Percentiles rank a stretch among this genome's conserved stretches.
Evolutionary conservation across 345 rosid genomes (phyloP).

Genomic region (Aethionema arabicum): DNA sequence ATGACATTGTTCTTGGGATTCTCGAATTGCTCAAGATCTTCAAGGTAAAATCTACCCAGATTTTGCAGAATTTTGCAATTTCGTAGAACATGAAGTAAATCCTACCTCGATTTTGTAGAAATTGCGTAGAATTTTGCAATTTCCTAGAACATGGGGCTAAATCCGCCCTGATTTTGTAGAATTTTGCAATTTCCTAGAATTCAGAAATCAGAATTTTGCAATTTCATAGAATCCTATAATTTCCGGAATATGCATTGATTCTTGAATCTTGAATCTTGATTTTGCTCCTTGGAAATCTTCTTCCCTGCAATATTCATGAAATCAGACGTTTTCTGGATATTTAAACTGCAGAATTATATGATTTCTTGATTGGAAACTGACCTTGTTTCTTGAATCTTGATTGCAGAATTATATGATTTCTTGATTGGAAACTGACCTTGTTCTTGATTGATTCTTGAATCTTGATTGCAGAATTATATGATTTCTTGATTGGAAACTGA

Average conservation of each 20-base stretch:
- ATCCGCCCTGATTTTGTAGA: too few relatives aligned
- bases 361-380: background rate
- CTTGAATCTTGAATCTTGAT: too few relatives aligned
- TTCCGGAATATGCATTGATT: too few relatives aligned
- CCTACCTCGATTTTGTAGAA: background rate
- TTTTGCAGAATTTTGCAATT: background rate
- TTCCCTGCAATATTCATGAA: too few relatives aligned
- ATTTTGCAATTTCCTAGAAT: background rate
- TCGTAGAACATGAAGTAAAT: background rate
- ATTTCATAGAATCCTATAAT: too few relatives aligned
- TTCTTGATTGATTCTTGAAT: constrained; percentile 14
- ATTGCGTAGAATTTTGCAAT: background rate
- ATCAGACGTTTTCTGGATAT: too few relatives aligned
- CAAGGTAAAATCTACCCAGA: constrained; percentile 45
- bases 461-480: too few relatives aligned
- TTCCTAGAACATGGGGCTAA: too few relatives aligned
- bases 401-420: too few relatives aligned
- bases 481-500: background rate
- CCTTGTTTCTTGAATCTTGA: background rate
- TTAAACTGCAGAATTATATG: too few relatives aligned
- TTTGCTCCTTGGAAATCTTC: too few relatives aligned
- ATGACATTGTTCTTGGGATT: constrained; percentile 80
- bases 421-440: background rate
- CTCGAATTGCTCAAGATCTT: constrained; percentile 74
- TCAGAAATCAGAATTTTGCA: too few relatives aligned